Conservation (phyloP, 2,329 filamentous ascomycete genomes). For the Tolypocladium paradoxum region DNA sequence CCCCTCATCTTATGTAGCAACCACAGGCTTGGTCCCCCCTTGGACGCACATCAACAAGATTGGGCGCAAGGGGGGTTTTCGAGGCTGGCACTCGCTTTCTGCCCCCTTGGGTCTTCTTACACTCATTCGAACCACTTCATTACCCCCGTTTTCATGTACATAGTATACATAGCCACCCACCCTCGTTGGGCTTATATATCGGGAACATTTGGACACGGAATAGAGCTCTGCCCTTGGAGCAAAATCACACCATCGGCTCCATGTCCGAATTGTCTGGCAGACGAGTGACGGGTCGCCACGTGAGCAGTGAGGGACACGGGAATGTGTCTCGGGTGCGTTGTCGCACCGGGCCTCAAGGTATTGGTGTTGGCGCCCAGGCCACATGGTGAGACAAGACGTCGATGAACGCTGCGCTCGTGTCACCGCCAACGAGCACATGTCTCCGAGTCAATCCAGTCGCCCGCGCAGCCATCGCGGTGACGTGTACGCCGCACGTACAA, state of each 20-base stretch:
- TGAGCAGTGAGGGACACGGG: neutral
- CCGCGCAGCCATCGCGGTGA: neutral
- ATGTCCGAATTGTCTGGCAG: neutral
- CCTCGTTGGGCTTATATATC: neutral
- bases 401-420: neutral
- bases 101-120: constrained; percentile 1
- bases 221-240: neutral
- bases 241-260: neutral
- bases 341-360: too few species aligned
- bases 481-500: neutral
- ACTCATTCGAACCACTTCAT: constrained; percentile 6
- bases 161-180: constrained; percentile 6
- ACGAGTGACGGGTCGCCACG: neutral
- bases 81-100: constrained; percentile 17
- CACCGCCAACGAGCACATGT: neutral
- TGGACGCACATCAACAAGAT: neutral
- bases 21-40: constrained; percentile 12
- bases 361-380: neutral
- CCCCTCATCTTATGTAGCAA: neutral
- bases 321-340: too few species aligned
- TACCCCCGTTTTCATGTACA: constrained; percentile 14
- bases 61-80: constrained; percentile 5
- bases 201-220: neutral
- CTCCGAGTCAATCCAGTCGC: neutral
- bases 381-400: neutral